Base-by-base conservation (phyloP, 208 protist species). In the Leishmania mexicana region DNA sequence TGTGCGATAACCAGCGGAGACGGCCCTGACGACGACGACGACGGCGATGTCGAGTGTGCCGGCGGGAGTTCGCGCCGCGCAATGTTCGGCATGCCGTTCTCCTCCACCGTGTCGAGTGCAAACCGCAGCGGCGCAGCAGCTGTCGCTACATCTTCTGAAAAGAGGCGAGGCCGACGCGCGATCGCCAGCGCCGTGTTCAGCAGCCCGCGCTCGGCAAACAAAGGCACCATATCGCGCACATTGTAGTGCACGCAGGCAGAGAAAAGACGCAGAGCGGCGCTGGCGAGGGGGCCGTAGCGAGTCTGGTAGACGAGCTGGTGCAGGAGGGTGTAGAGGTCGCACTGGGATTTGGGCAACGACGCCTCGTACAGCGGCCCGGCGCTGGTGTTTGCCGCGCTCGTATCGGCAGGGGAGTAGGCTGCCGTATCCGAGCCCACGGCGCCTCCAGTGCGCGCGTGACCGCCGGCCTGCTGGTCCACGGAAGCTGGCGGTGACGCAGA, bases 211-310 rank as follows among this genome's bases (percentile, higher is more conserved):
- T 98, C 93, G 3, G 86, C 64, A 24, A 97, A 89, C 21, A 93
- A 85, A 0, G 93, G 95, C 35, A 96, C 92, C 83, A 97, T 95
- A 79, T 98, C 93, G 1, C 93, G 92, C 47, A 97, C 88, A 75
- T 92, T 96, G 89, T 90, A 88, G 85, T 98, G 93, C 49, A 93
- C 87, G 76, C 91, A 96, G 42, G 88, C 90, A 13, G 90, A 88
- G 51, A 98, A 85, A 60, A 96, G 83, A 0, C 81, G 80, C 62
- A 94, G 82, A 4, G 89, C 88, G 8, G 87, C 80, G 3, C 86
- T 80, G 42, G 93, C 68, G 7, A 98, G 79, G 13, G 81, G 76
- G 64, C 87, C 85, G 81, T 96, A 96, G 65, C 90, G 88, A 2
- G 85, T 90, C 83, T 94, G 90, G 0, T 76, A 78, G 42, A 88